A percentile compares a stretch with the other conserved stretches of the same genome.
Evolutionary conservation across 1,139 yeast species (phyloP).

Genomic region (Geotrichum histeridarum): DNA sequence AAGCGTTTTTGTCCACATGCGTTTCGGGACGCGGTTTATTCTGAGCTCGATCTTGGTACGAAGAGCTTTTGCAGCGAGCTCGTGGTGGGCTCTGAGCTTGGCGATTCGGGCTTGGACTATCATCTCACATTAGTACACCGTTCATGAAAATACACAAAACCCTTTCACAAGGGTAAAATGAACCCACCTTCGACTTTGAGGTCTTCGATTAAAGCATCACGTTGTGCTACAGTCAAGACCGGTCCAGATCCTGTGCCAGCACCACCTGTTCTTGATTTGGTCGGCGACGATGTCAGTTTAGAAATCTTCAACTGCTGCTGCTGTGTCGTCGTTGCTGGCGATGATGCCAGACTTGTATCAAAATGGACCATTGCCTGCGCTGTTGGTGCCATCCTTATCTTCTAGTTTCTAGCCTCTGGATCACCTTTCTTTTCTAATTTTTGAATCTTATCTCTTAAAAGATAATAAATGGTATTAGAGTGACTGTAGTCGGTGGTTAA

Average conservation of each 20-base stretch:
- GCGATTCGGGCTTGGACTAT: slow-evolving; percentile 31
- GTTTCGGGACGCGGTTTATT: slow-evolving; percentile 41
- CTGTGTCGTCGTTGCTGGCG: too few species aligned
- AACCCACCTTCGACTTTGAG: slow-evolving; percentile 30
- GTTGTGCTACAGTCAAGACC: slow-evolving; percentile 28
- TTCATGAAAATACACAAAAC: too few species aligned
- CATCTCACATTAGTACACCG: neutral
- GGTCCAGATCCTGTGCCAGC: neutral
- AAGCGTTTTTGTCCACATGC: slow-evolving; percentile 42
- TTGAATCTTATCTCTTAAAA: too few species aligned
- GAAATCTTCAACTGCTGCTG: too few species aligned
- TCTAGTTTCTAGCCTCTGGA: too few species aligned
- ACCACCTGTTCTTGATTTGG: neutral
- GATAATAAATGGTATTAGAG: too few species aligned
- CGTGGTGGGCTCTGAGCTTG: slow-evolving; percentile 33
- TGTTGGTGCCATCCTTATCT: neutral
- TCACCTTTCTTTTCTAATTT: too few species aligned
- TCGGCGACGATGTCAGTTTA: neutral
- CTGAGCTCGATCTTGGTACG: slow-evolving; percentile 38
- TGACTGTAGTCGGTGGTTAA: neutral
- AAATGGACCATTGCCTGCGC: neutral
- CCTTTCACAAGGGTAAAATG: slow-evolving; percentile 2
- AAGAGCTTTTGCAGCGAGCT: slow-evolving; percentile 35
- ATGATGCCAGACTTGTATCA: neutral
- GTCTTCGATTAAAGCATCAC: slow-evolving; percentile 30